Evolutionary conservation across 495 filamentous ascomycete genomes (phyloP), one percentile per base, ranked within the genome.

Genomic region (Tuber brumale): DNA sequence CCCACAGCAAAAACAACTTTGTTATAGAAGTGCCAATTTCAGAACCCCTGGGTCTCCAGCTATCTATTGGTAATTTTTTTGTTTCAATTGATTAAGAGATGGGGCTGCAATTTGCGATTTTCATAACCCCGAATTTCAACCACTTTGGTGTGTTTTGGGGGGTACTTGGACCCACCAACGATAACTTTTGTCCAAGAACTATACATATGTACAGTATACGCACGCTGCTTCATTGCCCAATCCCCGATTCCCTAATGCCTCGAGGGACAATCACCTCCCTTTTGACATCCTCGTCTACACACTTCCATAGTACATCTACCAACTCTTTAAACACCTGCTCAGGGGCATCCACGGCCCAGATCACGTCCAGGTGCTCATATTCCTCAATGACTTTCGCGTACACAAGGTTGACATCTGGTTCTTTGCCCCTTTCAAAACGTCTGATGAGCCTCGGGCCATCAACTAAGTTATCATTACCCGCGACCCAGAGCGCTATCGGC

Each of bases 321-420:
- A 99, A 86, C 85, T 97, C 95, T 75, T 85, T 88, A 6, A 93
- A 94, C 9, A 97, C 92, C 84, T 94, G 88, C 72, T 97, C 92
- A 35, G 93, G 88, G 0, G 89, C 88, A 83, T 97, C 94, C 86
- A 99, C 93, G 0, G 95, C 95, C 95, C 95, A 99, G 41, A 99
- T 88, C 7, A 97, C 94, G 85, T 99, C 95, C 41, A 99, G 86
- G 83, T 99, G 95, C 84, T 97, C 94, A 83, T 97, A 97, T 72
- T 92, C 95, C 3, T 94, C 89, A 42, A 99, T 92, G 37, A 97
- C 85, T 83, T 93, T 95, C 35, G 87, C 86, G 84, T 97, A 92
- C 51, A 97, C 92, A 9, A 99, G 84, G 48, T 85, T 84, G 2
- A 96, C 94, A 83, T 94, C 86, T 44, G 95, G 95, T 83, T 99